Conservation (phyloP, 805 yeast genomes). For the Diddensiella caesifluorescens region DNA sequence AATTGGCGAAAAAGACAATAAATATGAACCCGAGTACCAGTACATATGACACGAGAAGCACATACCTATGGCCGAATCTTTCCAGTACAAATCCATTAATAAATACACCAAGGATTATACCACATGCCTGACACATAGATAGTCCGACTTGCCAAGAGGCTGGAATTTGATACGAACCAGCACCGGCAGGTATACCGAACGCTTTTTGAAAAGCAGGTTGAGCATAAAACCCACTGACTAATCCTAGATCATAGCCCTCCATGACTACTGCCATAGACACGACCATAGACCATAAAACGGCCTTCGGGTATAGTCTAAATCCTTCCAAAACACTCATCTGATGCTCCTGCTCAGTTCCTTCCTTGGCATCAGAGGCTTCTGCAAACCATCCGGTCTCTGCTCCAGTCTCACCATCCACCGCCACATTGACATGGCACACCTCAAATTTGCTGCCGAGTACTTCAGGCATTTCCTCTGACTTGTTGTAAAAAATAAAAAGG, state of each 20-base stretch:
- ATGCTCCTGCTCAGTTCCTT: conserved; percentile 7
- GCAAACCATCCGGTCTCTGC: not conserved
- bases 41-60: conserved; percentile 36
- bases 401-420: no score
- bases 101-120: conserved; percentile 43
- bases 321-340: conserved; percentile 5
- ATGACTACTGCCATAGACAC: conserved; percentile 41
- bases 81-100: conserved; percentile 43
- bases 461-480: no score
- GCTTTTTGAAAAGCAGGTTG: conserved; percentile 39
- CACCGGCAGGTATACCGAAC: conserved; percentile 35
- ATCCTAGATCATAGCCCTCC: conserved; percentile 45
- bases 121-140: conserved; percentile 28
- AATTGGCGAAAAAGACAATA: conserved; percentile 42
- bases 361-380: not conserved
- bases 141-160: conserved; percentile 25
- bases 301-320: conserved; percentile 19
- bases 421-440: no score
- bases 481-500: no score
- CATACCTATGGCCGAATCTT: conserved; percentile 41
- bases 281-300: conserved; percentile 42
- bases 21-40: conserved; percentile 38
- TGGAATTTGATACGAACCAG: conserved; percentile 12
- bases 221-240: conserved; percentile 40
- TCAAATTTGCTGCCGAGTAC: no score